A percentile compares a stretch with the other conserved stretches of the same genome.
Conservation (phyloP, 176 grass and related monocot genomes). For the Carex pumila region DNA sequence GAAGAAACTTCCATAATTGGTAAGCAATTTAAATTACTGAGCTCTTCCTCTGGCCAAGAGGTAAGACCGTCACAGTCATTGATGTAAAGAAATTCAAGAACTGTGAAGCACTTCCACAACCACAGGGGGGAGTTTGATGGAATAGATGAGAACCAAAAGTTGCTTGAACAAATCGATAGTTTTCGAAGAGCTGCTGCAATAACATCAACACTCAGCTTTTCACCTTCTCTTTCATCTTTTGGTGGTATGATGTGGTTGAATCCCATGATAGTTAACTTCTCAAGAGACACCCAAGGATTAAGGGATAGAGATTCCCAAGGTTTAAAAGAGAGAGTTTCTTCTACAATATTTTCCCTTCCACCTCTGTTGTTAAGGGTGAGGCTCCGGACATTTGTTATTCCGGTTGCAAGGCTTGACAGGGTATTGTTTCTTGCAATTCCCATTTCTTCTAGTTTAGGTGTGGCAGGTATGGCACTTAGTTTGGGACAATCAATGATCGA, state of each 20-base stretch:
- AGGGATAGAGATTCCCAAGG: neutral
- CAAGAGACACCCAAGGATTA: neutral
- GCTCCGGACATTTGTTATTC: too few species aligned
- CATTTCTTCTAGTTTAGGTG: neutral
- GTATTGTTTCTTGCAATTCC: neutral
- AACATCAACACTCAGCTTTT: too few species aligned
- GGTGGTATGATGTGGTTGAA: neutral
- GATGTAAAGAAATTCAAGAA: neutral
- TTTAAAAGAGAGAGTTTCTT: neutral
- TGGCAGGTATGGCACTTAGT: neutral
- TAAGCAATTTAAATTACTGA: neutral
- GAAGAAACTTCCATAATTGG: fast-evolving
- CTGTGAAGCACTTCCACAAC: neutral
- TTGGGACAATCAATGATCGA: constrained; percentile 1
- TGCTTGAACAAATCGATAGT: neutral
- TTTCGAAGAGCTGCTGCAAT: neutral
- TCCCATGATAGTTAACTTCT: too few species aligned
- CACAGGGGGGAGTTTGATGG: neutral
- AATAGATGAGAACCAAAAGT: neutral
- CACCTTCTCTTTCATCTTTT: neutral
- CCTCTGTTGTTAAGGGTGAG: neutral
- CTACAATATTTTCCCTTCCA: neutral
- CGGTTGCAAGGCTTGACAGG: neutral
- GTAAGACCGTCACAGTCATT: neutral
- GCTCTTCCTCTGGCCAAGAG: neutral